phyloP scores from a whole-genome alignment of 768 basidiomycete genomes.

The Kwoniella pini region DNA sequence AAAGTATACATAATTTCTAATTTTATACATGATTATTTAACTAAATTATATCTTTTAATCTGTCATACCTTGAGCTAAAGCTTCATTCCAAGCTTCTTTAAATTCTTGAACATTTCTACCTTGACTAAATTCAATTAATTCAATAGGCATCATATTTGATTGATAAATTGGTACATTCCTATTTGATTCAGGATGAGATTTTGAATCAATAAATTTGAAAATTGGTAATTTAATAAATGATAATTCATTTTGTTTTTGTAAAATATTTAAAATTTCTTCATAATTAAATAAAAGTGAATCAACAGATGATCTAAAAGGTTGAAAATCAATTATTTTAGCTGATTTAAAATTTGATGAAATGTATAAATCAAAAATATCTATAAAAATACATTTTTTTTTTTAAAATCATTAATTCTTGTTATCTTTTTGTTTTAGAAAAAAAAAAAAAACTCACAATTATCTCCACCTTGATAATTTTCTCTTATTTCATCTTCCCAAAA shows the following conservation, averaged over 20 bases:
- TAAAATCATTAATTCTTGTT: too few species aligned
- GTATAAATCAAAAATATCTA: slow-evolving; percentile 84
- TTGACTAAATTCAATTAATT: slow-evolving; percentile 75
- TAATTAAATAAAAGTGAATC: slow-evolving; percentile 85
- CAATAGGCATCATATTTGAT: slow-evolving; percentile 89
- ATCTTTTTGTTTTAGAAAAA: background rate
- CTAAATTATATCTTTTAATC: too few species aligned
- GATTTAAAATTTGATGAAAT: slow-evolving; percentile 75
- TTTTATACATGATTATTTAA: too few species aligned
- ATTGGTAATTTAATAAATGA: slow-evolving; percentile 29
- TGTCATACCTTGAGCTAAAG: slow-evolving; percentile 49
- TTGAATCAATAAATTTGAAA: slow-evolving; percentile 67
- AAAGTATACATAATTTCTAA: too few species aligned
- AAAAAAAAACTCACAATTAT: slow-evolving; percentile 77
- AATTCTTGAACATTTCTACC: slow-evolving; percentile 75
- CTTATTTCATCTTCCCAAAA: slow-evolving; percentile 74
- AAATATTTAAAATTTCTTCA: slow-evolving; percentile 64
- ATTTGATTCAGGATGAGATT: slow-evolving; percentile 67
- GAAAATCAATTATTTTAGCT: slow-evolving; percentile 86
- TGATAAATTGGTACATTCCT: slow-evolving; percentile 72
- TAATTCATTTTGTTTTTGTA: slow-evolving; percentile 2
- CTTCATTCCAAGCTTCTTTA: slow-evolving; percentile 59
- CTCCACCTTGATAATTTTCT: slow-evolving; percentile 62
- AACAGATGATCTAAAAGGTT: slow-evolving; percentile 81
- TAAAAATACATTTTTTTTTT: background rate